Evolutionary conservation across 257 asterid species (phyloP).

Genomic region (Echites panduratus): DNA sequence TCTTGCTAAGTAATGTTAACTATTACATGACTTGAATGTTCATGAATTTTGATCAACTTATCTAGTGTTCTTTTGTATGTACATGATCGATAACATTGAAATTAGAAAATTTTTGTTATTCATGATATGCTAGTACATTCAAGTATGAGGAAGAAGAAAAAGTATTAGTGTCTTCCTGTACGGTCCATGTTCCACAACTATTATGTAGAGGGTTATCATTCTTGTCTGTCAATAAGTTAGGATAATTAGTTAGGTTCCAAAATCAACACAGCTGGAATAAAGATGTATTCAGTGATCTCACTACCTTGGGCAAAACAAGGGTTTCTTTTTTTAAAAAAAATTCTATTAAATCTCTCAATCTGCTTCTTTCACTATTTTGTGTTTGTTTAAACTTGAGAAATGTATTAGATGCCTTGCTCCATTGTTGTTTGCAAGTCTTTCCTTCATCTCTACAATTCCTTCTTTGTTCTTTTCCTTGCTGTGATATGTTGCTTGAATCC

Average conservation of each 20-base stretch:
- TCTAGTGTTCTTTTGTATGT: background rate
- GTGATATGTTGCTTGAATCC: constrained; percentile 15
- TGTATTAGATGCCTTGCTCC: background rate
- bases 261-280: background rate
- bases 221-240: background rate
- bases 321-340: too few species aligned
- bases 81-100: background rate
- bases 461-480: constrained; percentile 2
- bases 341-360: background rate
- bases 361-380: background rate
- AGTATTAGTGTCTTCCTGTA: background rate
- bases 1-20: background rate
- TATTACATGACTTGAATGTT: background rate
- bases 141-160: background rate
- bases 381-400: background rate
- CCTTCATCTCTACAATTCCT: background rate
- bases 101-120: background rate
- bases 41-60: background rate
- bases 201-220: background rate
- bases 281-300: background rate
- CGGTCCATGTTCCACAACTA: background rate
- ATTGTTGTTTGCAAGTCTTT: background rate
- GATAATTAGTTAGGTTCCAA: too few species aligned
- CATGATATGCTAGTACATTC: background rate
- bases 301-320: too few species aligned